Evolutionary conservation across 2,329 filamentous ascomycete genomes (phyloP).

Genomic region (Dryadomyces quercus-mongolicae): DNA sequence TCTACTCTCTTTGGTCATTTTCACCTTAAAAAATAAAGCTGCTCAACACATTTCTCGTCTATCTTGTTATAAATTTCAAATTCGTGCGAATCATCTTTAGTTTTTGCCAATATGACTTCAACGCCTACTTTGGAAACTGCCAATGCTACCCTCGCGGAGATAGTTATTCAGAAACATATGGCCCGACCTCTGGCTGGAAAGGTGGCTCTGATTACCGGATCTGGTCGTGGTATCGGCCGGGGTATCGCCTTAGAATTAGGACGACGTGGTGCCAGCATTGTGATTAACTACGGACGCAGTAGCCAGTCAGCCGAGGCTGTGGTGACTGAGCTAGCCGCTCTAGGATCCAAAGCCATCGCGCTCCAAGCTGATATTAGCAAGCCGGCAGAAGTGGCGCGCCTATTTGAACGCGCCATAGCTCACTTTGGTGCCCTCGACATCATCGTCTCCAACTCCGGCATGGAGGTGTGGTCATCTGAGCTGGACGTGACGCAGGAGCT

Average conservation of each 20-base stretch:
- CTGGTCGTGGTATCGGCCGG: conserved; percentile 53
- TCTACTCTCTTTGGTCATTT: too few relatives aligned
- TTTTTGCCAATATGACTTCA: too few relatives aligned
- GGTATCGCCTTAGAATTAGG: conserved; percentile 57
- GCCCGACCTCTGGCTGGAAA: conserved; percentile 28
- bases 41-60: too few relatives aligned
- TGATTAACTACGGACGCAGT: conserved; percentile 56
- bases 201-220: conserved; percentile 50
- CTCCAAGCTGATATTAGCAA: conserved; percentile 55
- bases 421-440: conserved; percentile 61
- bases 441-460: conserved; percentile 60
- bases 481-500: conserved; percentile 58
- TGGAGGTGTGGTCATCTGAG: conserved; percentile 59
- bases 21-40: too few relatives aligned
- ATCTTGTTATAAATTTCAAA: too few relatives aligned
- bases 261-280: conserved; percentile 49
- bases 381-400: conserved; percentile 42
- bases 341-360: conserved; percentile 44
- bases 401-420: conserved; percentile 53
- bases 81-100: too few relatives aligned
- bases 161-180: background rate
- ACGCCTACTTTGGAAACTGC: too few relatives aligned
- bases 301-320: conserved; percentile 41
- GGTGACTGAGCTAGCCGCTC: conserved; percentile 39
- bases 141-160: background rate